Percentiles rank a stretch among this genome's conserved stretches.
Conservation (phyloP, 225 moss, liverwort and hornwort genomes). For the Neckera pumila region DNA sequence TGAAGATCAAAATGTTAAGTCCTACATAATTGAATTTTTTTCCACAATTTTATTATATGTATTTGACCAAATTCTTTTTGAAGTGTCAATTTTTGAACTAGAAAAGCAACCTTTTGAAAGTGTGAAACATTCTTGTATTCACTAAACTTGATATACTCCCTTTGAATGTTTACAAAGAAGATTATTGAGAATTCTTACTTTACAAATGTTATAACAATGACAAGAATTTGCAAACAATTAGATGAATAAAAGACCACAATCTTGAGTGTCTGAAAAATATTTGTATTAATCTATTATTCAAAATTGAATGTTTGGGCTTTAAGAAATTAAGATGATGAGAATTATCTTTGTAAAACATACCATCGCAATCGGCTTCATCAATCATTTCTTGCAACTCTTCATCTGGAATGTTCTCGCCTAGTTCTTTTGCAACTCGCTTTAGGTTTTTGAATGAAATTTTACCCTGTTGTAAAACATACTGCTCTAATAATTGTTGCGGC, state of each 20-base stretch:
- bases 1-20: neutral
- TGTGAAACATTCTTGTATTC: too few species aligned
- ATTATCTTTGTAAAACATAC: slow-evolving; percentile 7
- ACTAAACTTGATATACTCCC: neutral
- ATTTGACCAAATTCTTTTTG: neutral
- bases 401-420: slow-evolving; percentile 52
- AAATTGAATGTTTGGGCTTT: neutral
- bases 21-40: neutral
- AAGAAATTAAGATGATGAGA: neutral
- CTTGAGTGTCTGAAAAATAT: fast-evolving
- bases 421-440: slow-evolving; percentile 76
- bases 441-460: slow-evolving; percentile 92
- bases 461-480: slow-evolving; percentile 30
- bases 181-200: neutral
- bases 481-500: neutral
- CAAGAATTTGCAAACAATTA: neutral
- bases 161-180: too few species aligned
- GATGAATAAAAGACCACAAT: neutral
- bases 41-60: neutral
- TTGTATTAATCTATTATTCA: neutral
- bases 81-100: neutral
- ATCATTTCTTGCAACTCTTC: slow-evolving; percentile 67
- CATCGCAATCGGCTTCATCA: slow-evolving; percentile 87
- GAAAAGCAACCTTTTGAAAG: neutral
- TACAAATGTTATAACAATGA: neutral